A percentile compares a stretch with the other conserved stretches of the same genome.
Conservation (phyloP, 2,329 filamentous ascomycete genomes). For the Diplodia corticola region DNA sequence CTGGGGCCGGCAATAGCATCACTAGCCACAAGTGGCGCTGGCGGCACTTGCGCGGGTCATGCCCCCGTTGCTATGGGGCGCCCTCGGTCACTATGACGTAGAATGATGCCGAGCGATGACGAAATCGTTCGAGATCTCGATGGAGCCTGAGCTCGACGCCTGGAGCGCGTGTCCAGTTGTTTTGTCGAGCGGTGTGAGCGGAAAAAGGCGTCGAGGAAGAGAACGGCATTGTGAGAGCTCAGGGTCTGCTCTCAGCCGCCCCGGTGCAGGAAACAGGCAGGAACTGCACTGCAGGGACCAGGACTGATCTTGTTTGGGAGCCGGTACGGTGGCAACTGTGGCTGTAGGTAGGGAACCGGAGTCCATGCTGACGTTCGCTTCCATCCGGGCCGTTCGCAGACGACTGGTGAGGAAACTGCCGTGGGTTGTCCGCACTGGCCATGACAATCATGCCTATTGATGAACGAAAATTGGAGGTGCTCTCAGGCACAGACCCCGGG, state of each 20-base stretch:
- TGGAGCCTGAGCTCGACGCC: neutral
- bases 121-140: neutral
- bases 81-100: conserved; percentile 8
- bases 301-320: neutral
- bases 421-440: neutral
- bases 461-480: neutral
- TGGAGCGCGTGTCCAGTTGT: neutral
- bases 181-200: neutral
- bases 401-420: neutral
- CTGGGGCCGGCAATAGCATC: neutral
- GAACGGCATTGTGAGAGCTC: neutral
- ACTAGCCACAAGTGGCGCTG: conserved; percentile 5
- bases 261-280: neutral
- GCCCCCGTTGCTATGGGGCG: neutral
- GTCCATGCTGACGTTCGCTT: neutral
- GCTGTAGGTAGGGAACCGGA: neutral
- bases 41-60: neutral
- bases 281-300: neutral
- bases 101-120: neutral
- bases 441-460: conserved; percentile 5
- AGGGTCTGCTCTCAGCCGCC: neutral
- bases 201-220: neutral
- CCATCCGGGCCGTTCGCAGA: neutral
- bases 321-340: neutral
- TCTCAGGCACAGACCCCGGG: neutral